Conservation (phyloP, 345 rosid genomes). For the Populus ilicifolia region DNA sequence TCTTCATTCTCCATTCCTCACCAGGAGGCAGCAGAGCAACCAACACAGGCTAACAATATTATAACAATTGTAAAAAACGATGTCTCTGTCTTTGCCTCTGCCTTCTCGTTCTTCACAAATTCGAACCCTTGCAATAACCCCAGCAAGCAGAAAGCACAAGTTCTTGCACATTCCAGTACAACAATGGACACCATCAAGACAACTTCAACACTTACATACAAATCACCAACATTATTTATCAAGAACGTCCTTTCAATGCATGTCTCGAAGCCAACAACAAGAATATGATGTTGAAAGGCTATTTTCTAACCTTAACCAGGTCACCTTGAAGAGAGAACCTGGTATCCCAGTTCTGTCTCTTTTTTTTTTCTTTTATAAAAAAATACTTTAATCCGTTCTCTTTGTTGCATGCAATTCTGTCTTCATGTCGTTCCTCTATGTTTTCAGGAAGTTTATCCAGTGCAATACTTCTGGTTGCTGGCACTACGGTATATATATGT, state of each 20-base stretch:
- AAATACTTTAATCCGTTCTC: no score
- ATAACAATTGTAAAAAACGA: neutral
- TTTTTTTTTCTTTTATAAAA: no score
- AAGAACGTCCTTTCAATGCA: conserved; percentile 32
- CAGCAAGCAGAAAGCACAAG: neutral
- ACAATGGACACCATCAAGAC: neutral
- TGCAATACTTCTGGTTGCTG: conserved; percentile 78
- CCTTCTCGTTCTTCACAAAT: neutral
- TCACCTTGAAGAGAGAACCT: conserved; percentile 73
- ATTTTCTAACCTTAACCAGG: conserved; percentile 78
- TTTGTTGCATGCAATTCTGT: no score
- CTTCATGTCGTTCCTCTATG: neutral
- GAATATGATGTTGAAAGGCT: conserved; percentile 59
- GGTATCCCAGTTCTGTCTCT: conserved; percentile 23
- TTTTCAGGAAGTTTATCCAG: conserved; percentile 73
- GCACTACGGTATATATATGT: conserved; percentile 66
- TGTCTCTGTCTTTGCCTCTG: neutral
- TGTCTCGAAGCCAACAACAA: conserved; percentile 34
- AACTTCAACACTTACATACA: neutral
- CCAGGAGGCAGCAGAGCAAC: neutral
- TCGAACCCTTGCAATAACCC: neutral
- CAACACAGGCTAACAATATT: neutral
- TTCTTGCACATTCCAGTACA: neutral
- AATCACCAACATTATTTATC: neutral
- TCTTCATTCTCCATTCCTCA: neutral